Conservation (phyloP, 768 basidiomycete genomes). For the Hydnomerulius pinastri region DNA sequence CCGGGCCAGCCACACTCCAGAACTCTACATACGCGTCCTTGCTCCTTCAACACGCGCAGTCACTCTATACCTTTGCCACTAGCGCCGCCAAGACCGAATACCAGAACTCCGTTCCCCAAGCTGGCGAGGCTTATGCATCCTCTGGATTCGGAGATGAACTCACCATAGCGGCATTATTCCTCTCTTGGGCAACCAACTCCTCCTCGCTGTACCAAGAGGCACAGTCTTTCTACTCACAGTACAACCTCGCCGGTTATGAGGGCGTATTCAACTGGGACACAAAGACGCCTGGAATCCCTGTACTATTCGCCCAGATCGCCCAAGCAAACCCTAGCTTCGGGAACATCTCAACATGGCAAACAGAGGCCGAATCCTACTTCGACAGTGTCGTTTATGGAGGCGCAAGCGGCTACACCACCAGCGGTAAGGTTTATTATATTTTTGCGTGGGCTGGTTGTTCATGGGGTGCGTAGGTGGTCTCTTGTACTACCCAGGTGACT, state of each 20-base stretch:
- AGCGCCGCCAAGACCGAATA: constrained; percentile 65
- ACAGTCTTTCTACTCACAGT: constrained; percentile 57
- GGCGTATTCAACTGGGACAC: constrained; percentile 89
- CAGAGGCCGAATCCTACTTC: constrained; percentile 72
- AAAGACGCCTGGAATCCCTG: constrained; percentile 72
- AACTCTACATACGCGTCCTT: constrained; percentile 72
- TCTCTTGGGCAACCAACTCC: constrained; percentile 71
- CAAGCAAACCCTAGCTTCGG: constrained; percentile 55
- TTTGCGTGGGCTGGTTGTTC: neutral
- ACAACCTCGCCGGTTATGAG: constrained; percentile 51
- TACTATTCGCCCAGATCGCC: constrained; percentile 76
- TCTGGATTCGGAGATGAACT: constrained; percentile 75
- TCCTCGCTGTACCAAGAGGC: constrained; percentile 63
- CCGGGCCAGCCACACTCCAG: constrained; percentile 63
- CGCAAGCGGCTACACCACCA: constrained; percentile 57
- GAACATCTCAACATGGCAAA: constrained; percentile 68
- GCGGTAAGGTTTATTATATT: constrained; percentile 44
- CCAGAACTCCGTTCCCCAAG: constrained; percentile 68
- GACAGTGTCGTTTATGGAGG: constrained; percentile 66
- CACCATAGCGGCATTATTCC: constrained; percentile 71
- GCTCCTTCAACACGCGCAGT: constrained; percentile 72
- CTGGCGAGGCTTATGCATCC: constrained; percentile 67
- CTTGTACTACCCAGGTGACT: constrained; percentile 82
- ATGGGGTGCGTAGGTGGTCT: constrained; percentile 60
- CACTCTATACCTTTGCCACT: constrained; percentile 76